A percentile compares a stretch with the other conserved stretches of the same genome.
Conservation (phyloP, 2,329 filamentous ascomycete species). For the Exserohilum rostratum region DNA sequence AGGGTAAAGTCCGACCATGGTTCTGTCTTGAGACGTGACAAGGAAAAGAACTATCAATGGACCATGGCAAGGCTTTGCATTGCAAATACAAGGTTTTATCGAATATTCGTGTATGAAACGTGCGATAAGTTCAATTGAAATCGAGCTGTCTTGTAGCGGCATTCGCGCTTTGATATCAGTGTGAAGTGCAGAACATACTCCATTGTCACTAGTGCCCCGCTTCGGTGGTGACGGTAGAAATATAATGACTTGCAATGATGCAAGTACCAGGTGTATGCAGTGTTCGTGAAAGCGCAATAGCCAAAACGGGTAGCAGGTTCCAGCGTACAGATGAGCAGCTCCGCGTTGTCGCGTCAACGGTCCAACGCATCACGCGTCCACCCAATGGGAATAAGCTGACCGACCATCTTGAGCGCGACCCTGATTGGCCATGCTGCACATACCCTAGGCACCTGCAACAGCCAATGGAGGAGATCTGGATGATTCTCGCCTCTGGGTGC, state of each 20-base stretch:
- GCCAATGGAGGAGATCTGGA: not conserved
- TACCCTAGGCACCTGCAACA: not conserved
- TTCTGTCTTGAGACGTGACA: conserved; percentile 3
- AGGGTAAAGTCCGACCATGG: conserved; percentile 1
- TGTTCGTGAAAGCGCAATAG: not conserved
- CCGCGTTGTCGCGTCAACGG: not conserved
- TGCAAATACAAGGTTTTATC: not conserved
- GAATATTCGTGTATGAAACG: not conserved
- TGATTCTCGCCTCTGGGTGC: not conserved
- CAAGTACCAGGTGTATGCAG: not conserved
- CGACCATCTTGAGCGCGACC: not conserved
- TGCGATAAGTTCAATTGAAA: not conserved
- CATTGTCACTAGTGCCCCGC: too few relatives aligned
- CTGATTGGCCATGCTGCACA: not conserved
- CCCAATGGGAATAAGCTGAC: not conserved
- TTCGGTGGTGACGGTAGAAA: too few relatives aligned
- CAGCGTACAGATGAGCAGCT: too few relatives aligned
- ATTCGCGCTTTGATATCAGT: too few relatives aligned
- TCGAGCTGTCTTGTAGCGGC: not conserved
- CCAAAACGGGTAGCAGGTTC: not conserved
- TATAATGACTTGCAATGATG: not conserved
- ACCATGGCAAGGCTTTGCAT: not conserved
- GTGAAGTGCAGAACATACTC: too few relatives aligned
- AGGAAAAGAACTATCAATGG: conserved; percentile 3
- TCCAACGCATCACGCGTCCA: not conserved